phyloP scores from a whole-genome alignment of 2,329 filamentous ascomycete genomes.

The Hymenoscyphus scutula region DNA sequence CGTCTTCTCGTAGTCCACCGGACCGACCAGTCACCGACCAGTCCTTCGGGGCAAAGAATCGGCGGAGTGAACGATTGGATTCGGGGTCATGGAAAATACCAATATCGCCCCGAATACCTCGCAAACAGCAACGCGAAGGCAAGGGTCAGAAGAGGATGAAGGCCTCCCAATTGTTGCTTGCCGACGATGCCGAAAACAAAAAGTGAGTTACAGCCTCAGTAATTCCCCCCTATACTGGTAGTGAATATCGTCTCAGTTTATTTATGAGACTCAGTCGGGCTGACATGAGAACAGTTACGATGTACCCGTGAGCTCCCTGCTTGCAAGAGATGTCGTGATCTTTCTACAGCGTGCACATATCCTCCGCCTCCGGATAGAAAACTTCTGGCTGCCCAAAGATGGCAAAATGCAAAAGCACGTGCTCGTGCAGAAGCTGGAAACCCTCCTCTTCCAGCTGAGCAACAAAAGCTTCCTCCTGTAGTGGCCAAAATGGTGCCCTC shows the following conservation, averaged over 20 bases:
- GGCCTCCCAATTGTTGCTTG: slow-evolving; percentile 15
- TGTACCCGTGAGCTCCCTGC: slow-evolving; percentile 23
- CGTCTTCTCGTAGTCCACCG: neutral
- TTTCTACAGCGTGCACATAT: slow-evolving; percentile 24
- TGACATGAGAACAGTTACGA: slow-evolving; percentile 16
- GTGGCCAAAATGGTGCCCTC: neutral
- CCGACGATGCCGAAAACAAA: slow-evolving; percentile 26
- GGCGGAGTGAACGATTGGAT: neutral
- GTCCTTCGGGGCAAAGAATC: neutral
- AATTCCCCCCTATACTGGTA: neutral
- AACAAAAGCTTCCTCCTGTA: slow-evolving; percentile 2
- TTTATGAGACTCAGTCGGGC: neutral
- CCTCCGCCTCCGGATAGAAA: slow-evolving; percentile 26
- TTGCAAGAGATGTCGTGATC: slow-evolving; percentile 23
- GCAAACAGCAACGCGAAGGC: neutral
- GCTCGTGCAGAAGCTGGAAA: slow-evolving; percentile 8
- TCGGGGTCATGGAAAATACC: neutral
- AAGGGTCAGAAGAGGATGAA: neutral
- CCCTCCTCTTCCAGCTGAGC: neutral
- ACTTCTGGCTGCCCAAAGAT: slow-evolving; percentile 20
- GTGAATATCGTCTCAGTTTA: neutral
- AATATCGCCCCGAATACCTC: slow-evolving; percentile 2
- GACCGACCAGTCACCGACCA: neutral
- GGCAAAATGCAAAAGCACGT: slow-evolving; percentile 22
- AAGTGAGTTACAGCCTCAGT: slow-evolving; percentile 17